Evolutionary conservation across 345 rosid species (phyloP), one percentile per base, ranked within the genome.

Genomic region (Rhizophora mangle): DNA sequence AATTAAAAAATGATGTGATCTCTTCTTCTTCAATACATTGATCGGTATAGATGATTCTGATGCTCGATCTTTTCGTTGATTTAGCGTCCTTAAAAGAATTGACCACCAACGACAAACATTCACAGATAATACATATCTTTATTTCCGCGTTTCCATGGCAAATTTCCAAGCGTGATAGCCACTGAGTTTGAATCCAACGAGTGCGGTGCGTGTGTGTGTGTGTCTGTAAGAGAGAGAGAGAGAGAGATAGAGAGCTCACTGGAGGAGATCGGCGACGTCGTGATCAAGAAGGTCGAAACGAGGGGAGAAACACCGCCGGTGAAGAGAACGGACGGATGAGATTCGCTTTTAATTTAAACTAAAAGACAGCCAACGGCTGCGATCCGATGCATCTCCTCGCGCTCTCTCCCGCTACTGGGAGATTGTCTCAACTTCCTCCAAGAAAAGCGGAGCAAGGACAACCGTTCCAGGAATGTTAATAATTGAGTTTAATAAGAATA

Each of bases 241-340:
- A 21, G 49, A 11, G 51, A 6, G 26, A 58, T 69, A 59, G 30
- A 67, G 56, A 62, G 52, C 78, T 60, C 72, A 78, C 84, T 64
- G 32, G 49, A 55, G 49, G 49, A 43, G 49, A 43, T 43, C 49
- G 49, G 49, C 49, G 71, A 75, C 29, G 58, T 39, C 18, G 62
- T 63, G 67, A 62, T 59, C 60, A 53, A 43, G 73, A 68, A 73
- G 75, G 71, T 62, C 68, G 72, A 67, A 73, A 68, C 65, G 56
- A 34, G n/a, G 18, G 26, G 61, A 32, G 67, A 63, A 68, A 70
- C 66, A 64, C 68, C 72, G 68, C 77, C 73, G 75, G 34, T 4
- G 21, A 51, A 1, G 36, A 21, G 36, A 43, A 56, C 22, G 63
- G 52, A 37, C 20, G 71, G 55, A 39, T 24, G 54, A 39, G 49